Conservation (phyloP, 495 filamentous ascomycete species). For the Platismatia glauca region DNA sequence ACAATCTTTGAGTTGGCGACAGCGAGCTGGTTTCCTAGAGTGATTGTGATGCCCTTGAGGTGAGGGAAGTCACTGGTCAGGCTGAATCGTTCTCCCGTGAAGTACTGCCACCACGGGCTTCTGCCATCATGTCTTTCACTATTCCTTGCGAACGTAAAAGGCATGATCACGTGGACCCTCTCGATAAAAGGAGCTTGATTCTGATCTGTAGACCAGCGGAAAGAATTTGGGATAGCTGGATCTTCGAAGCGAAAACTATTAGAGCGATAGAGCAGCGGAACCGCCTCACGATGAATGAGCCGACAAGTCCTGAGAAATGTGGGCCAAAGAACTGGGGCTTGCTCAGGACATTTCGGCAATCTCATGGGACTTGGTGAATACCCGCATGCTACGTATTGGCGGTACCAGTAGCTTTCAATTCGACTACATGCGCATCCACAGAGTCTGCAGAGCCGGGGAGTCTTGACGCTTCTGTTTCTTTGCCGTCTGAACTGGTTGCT, state of each 20-base stretch:
- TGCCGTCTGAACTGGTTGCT: neutral
- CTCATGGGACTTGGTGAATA: no score
- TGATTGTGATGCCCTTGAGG: neutral
- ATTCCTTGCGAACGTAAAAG: neutral
- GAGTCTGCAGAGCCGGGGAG: neutral
- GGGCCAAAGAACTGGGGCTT: neutral
- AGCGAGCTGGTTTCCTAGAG: neutral
- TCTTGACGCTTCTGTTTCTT: neutral
- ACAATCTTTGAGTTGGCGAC: neutral
- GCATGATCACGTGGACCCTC: neutral
- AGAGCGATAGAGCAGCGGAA: neutral
- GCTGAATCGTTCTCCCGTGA: neutral
- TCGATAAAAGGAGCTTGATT: neutral
- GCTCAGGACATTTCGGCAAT: neutral
- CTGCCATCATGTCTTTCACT: neutral
- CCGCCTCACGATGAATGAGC: neutral
- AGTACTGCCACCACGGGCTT: neutral
- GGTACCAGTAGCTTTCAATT: no score
- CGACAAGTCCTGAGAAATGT: neutral
- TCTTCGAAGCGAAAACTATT: neutral
- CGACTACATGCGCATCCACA: no score
- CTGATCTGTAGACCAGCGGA: neutral
- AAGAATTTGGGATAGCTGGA: neutral
- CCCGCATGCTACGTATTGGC: no score
- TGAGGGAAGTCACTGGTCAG: neutral